Evolutionary conservation across 1,284 basidiomycete species (phyloP).

Genomic region (Rhodotorula sp.): DNA sequence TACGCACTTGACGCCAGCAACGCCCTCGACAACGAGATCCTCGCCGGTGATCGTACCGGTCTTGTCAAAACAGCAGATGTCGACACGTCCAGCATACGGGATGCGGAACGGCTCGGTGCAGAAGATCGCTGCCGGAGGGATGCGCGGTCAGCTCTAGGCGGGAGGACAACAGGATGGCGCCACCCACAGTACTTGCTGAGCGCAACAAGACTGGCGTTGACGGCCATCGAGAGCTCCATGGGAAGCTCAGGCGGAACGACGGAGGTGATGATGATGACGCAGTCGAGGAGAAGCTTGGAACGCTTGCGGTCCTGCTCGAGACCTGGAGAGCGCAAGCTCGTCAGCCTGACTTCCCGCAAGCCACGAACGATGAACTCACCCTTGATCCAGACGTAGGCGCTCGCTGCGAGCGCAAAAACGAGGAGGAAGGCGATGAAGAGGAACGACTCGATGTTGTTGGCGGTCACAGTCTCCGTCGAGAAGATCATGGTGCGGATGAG

Average conservation of each 20-base stretch:
- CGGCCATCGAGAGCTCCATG: slow-evolving; percentile 92
- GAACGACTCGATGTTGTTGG: slow-evolving; percentile 90
- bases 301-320: slow-evolving; percentile 87
- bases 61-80: slow-evolving; percentile 97
- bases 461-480: slow-evolving; percentile 88
- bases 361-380: slow-evolving; percentile 54
- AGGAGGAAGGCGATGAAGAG: slow-evolving; percentile 93
- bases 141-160: not conserved
- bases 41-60: slow-evolving; percentile 95
- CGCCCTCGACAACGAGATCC: slow-evolving; percentile 87
- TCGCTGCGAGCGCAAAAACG: slow-evolving; percentile 91
- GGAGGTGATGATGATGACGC: slow-evolving; percentile 89
- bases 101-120: slow-evolving; percentile 97
- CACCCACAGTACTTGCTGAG: slow-evolving; percentile 81
- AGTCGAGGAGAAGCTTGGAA: slow-evolving; percentile 87
- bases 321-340: not conserved
- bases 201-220: slow-evolving; percentile 89
- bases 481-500: slow-evolving; percentile 97
- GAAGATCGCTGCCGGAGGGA: slow-evolving; percentile 70
- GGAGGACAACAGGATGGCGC: not conserved
- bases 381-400: slow-evolving; percentile 94
- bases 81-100: slow-evolving; percentile 85
- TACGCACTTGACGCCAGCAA: slow-evolving; percentile 78
- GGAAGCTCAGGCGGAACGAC: slow-evolving; percentile 93
- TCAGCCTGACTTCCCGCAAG: not conserved